Evolutionary conservation across 768 basidiomycete species (phyloP).

Genomic region (Mycena vulgaris): DNA sequence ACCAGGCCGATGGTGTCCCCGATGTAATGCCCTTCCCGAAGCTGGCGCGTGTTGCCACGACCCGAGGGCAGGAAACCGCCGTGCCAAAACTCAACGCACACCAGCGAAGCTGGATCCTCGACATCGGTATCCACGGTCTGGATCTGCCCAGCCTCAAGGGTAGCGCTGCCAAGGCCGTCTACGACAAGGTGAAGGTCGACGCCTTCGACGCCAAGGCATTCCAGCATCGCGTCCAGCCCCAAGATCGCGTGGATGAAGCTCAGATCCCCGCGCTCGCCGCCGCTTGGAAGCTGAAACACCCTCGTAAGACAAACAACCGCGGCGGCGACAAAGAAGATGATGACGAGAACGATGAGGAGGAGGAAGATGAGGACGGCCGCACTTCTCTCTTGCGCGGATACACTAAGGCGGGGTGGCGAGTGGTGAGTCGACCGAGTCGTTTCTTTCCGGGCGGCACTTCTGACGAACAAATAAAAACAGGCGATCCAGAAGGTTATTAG

Average conservation of each 20-base stretch:
- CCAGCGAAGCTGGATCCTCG: slow-evolving; percentile 21
- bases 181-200: not conserved
- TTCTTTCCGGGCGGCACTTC: not conserved
- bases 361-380: not conserved
- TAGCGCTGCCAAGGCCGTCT: not conserved
- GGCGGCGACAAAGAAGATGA: not conserved
- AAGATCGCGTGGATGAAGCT: not conserved
- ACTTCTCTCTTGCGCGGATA: not conserved
- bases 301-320: not conserved
- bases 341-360: not conserved
- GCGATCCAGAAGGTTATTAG: not conserved
- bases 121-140: not conserved
- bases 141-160: not conserved
- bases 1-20: not conserved
- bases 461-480: not conserved
- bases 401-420: not conserved
- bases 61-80: not conserved
- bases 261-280: not conserved
- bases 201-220: slow-evolving; percentile 13
- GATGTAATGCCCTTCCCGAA: not conserved
- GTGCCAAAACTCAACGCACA: slow-evolving; percentile 7
- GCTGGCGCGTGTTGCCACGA: not conserved
- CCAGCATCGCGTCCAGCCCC: not conserved
- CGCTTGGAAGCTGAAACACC: not conserved
- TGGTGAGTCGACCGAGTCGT: not conserved